Conservation (phyloP, 1,284 basidiomycete genomes). For the Ustilago bromivora region DNA sequence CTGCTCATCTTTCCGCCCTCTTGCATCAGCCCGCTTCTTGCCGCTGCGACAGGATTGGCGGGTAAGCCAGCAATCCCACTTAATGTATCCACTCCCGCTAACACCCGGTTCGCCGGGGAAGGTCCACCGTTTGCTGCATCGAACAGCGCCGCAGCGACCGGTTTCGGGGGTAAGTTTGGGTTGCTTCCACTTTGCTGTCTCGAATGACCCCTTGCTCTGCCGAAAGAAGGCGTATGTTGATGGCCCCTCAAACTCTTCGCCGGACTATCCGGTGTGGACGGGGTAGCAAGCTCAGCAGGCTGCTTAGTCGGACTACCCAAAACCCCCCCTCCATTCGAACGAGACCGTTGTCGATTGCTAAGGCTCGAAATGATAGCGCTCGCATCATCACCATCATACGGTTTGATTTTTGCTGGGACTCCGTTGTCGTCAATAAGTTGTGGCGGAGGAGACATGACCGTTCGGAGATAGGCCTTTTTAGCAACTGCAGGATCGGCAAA, state of each 20-base stretch:
- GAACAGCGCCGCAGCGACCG: conserved; percentile 62
- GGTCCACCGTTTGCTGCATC: conserved; percentile 66
- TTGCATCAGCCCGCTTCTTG: conserved; percentile 22
- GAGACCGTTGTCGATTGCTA: conserved; percentile 73
- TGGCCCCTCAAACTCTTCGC: conserved; percentile 32
- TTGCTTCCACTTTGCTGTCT: conserved; percentile 57
- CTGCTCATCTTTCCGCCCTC: conserved; percentile 41
- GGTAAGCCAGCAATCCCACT: conserved; percentile 52
- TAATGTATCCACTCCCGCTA: conserved; percentile 46
- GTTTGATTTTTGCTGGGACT: conserved; percentile 76
- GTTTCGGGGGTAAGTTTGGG: conserved; percentile 60
- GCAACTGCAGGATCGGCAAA: conserved; percentile 79
- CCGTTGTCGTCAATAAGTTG: conserved; percentile 71
- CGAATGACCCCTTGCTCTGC: conserved; percentile 46
- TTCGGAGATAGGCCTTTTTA: conserved; percentile 94
- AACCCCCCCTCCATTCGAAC: conserved; percentile 56
- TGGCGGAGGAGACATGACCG: conserved; percentile 76
- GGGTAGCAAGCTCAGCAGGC: conserved; percentile 31
- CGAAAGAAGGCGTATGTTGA: conserved; percentile 42
- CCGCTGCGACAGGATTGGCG: conserved; percentile 43
- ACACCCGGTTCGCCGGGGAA: conserved; percentile 57
- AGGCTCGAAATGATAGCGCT: conserved; percentile 89
- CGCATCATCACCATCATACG: conserved; percentile 94
- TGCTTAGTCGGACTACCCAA: conserved; percentile 45
- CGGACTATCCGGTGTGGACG: conserved; percentile 34